A percentile compares a stretch with the other conserved stretches of the same genome.
These are phyloP conservation scores for Talaromyces stipitatus DNA, from an alignment of 495 filamentous ascomycete genomes.

Conservation along the genomic window DNA sequence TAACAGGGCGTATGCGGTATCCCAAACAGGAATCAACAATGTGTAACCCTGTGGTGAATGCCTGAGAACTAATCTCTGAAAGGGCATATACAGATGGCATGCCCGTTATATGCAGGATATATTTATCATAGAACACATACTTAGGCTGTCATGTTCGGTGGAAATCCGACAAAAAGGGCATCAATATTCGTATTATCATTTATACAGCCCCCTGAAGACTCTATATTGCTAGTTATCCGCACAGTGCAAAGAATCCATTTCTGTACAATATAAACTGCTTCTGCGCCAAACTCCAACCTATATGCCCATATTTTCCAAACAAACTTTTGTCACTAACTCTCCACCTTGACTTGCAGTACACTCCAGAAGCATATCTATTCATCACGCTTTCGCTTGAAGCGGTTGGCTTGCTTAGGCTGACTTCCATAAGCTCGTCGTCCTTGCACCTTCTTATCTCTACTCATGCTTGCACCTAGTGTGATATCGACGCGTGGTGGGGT, in stretches of 20 bases:
- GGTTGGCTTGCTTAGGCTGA: slow-evolving; percentile 45
- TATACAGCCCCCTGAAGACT: not conserved
- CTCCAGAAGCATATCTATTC: slow-evolving; percentile 3
- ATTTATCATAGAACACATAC: too few species aligned
- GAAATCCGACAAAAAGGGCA: not conserved
- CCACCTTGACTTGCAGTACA: not conserved
- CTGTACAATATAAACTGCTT: not conserved
- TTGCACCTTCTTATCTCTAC: slow-evolving; percentile 73
- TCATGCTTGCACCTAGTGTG: slow-evolving; percentile 77
- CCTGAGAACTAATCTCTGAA: too few species aligned
- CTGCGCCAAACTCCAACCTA: slow-evolving; percentile 3
- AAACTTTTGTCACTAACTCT: not conserved
- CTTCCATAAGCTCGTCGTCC: slow-evolving; percentile 75
- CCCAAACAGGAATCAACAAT: too few species aligned
- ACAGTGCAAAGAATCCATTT: not conserved
- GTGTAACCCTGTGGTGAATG: too few species aligned
- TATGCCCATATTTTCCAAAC: not conserved
- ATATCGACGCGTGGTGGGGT: slow-evolving; percentile 90
- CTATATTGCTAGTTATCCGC: not conserved
- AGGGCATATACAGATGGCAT: too few species aligned
- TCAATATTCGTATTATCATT: not conserved
- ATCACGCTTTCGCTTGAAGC: slow-evolving; percentile 40
- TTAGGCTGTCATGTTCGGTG: too few species aligned
- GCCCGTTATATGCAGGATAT: too few species aligned
- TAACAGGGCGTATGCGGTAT: too few species aligned